Base-by-base conservation (phyloP, 257 asterid species). In the Przewalskia tangutica region DNA sequence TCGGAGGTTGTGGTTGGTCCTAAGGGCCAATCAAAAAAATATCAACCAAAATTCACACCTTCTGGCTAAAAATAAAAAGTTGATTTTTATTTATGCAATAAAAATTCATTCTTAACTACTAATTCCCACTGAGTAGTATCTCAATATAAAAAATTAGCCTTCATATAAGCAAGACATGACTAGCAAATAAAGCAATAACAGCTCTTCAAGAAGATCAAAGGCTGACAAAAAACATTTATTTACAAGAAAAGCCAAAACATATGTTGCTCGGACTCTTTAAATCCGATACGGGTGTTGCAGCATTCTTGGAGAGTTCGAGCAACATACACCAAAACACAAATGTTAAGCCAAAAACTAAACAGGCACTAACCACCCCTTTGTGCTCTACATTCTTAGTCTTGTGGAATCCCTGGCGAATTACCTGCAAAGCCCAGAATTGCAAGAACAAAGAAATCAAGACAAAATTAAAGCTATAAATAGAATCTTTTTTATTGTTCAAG, bases 321-420 rank as follows among this genome's bases (percentile, higher is more conserved):
- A 66, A 66, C 75, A 66, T 36, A 36, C 3, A 18, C n/a, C 13
- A 63, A 77, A 63, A 77, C 1, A 13, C 36, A 32, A 65, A n/a
- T 46, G 42, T 20, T 5, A 20, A 50, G 27, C 2, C 64, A 51
- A 23, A 23, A 65, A 17, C 20, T 1, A 80, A 60, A 40, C 20
- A 58, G 53, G 46, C 60, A 81, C 34, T 80, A 83, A 93, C 98
- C 96, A 27, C 60, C 84, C 98, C 96, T 87, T 94, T 94, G 85
- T 94, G 98, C 91, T 94, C 96, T 76, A 94, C 95, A 40, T 76
- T 84, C 92, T 92, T 94, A 44, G 89, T 90, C 91, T 87, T 81
- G 79, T 91, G 85, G 83, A 93, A 93, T 55, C 92, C 97, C 46
- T 77, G 48, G 2, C 95, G 96, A 81, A 94, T 94, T 75, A 94